phyloP scores from a whole-genome alignment of 2,329 filamentous ascomycete species.

The Cytospora schulzeri region DNA sequence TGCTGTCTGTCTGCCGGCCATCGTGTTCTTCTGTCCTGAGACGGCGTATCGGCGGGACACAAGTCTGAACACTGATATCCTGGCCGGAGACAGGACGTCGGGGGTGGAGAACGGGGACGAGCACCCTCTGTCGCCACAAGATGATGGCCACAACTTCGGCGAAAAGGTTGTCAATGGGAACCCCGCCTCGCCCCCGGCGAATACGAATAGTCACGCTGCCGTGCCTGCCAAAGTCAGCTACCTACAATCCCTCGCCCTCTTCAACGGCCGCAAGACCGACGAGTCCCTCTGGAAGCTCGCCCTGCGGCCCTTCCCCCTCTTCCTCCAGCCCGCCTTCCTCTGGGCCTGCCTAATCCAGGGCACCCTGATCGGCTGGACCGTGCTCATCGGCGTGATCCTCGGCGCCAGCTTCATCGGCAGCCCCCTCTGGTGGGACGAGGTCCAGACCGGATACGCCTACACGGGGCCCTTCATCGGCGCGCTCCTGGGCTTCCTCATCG shows the following conservation, averaged over 20 bases:
- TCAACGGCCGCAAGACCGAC: slow-evolving; percentile 81
- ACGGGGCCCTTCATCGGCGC: slow-evolving; percentile 84
- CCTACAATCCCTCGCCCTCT: slow-evolving; percentile 63
- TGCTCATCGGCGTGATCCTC: slow-evolving; percentile 84
- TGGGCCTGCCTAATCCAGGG: slow-evolving; percentile 83
- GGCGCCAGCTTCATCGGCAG: slow-evolving; percentile 81
- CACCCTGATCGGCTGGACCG: slow-evolving; percentile 91
- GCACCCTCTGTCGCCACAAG: background rate
- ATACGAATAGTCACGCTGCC: slow-evolving; percentile 15
- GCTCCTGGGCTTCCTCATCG: slow-evolving; percentile 73
- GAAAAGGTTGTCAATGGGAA: slow-evolving; percentile 4
- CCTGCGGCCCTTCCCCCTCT: slow-evolving; percentile 78
- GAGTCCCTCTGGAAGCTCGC: slow-evolving; percentile 69
- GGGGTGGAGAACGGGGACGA: slow-evolving; percentile 6
- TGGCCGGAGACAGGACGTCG: slow-evolving; percentile 38
- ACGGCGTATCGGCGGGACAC: slow-evolving; percentile 73
- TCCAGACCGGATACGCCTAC: slow-evolving; percentile 84
- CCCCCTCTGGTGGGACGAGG: slow-evolving; percentile 79
- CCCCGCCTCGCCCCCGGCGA: slow-evolving; percentile 36
- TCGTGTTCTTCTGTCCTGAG: slow-evolving; percentile 83
- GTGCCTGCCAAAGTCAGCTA: slow-evolving; percentile 59
- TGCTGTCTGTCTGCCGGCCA: slow-evolving; percentile 66
- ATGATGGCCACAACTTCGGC: slow-evolving; percentile 16
- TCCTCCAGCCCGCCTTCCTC: slow-evolving; percentile 81
- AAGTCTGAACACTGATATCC: slow-evolving; percentile 70